A percentile compares a stretch with the other conserved stretches of the same genome.
Conservation (phyloP, 176 grass and related monocot genomes). For the Aegilops speltoides region DNA sequence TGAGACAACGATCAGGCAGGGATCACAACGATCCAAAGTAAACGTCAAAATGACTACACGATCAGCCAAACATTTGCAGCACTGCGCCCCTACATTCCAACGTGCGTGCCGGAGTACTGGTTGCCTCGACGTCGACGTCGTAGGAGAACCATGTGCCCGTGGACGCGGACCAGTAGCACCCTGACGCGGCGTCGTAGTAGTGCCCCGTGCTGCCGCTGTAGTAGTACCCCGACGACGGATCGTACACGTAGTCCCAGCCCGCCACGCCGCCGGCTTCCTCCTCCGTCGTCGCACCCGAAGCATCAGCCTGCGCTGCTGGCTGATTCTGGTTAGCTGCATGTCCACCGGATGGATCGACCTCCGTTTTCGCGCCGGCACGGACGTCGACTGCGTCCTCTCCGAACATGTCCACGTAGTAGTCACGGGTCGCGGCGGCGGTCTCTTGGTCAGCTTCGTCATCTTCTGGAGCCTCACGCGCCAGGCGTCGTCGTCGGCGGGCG, state of each 20-base stretch:
- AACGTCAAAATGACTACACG: too few species aligned
- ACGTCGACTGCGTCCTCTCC: neutral
- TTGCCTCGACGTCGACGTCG: neutral
- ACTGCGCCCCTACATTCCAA: too few species aligned
- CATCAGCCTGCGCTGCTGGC: neutral
- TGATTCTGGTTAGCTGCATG: neutral
- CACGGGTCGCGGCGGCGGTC: neutral
- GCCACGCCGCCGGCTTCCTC: neutral
- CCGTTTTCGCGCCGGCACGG: neutral
- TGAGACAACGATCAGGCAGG: too few species aligned
- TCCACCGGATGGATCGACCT: neutral
- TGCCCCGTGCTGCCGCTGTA: neutral
- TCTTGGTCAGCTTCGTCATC: neutral
- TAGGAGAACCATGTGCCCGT: neutral
- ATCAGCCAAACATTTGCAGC: too few species aligned
- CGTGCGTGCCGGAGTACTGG: too few species aligned
- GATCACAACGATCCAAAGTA: too few species aligned
- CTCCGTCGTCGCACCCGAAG: neutral
- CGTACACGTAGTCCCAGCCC: neutral
- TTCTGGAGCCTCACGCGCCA: neutral
- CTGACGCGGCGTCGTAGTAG: neutral
- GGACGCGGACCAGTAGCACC: neutral
- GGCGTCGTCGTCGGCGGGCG: neutral
- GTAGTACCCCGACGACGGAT: neutral
- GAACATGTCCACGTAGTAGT: neutral